phyloP scores from a whole-genome alignment of 2,329 filamentous ascomycete species.

The Claviceps maximensis region DNA sequence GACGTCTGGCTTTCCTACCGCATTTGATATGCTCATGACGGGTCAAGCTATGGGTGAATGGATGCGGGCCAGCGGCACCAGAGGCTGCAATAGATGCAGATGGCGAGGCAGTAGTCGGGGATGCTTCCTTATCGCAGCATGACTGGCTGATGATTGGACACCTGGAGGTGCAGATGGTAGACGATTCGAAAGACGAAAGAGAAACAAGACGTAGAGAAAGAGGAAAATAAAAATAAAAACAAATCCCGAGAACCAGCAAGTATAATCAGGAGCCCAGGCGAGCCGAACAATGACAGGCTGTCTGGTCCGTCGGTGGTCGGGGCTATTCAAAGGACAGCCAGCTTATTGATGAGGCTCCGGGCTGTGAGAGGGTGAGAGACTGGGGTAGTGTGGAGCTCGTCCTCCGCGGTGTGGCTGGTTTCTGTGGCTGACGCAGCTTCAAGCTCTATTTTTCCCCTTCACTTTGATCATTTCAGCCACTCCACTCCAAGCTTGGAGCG shows the following conservation, averaged over 20 bases:
- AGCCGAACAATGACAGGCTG: not conserved
- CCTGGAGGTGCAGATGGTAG: not conserved
- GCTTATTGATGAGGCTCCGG: not conserved
- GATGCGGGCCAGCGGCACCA: not conserved
- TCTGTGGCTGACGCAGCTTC: not conserved
- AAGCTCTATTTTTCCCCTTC: no score
- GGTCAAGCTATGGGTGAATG: not conserved
- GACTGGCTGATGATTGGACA: not conserved
- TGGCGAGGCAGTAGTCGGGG: not conserved
- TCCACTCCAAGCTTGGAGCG: no score
- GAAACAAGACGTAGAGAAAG: not conserved
- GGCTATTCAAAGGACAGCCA: not conserved
- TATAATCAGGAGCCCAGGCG: not conserved
- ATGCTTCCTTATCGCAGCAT: not conserved
- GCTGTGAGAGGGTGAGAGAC: not conserved
- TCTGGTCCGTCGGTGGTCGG: not conserved
- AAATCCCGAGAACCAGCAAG: no score
- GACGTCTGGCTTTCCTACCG: not conserved
- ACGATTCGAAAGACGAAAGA: not conserved
- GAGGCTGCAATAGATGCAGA: not conserved
- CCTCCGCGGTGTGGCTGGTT: not conserved
- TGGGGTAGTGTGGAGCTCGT: no score
- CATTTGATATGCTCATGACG: slow-evolving; percentile 1
- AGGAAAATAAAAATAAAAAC: no score
- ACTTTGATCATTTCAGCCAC: no score